phyloP scores from a whole-genome alignment of 148 eudicot genomes.

The Dysphania ambrosioides region DNA sequence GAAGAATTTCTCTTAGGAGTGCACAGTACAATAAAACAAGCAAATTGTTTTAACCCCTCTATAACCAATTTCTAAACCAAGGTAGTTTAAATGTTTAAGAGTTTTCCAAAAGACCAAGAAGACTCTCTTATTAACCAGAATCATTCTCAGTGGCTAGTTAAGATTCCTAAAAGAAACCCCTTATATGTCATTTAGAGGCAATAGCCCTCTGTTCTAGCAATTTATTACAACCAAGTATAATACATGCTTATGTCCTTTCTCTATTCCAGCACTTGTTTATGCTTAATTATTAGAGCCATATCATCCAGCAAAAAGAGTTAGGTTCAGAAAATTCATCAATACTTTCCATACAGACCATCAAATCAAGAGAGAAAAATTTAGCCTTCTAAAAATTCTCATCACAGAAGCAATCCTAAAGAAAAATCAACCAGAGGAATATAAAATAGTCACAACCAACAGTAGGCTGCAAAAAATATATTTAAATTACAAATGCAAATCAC shows the following conservation, averaged over 20 bases:
- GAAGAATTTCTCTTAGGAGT: neutral
- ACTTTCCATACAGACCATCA: neutral
- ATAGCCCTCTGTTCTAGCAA: neutral
- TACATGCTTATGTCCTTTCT: no score
- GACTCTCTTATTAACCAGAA: neutral
- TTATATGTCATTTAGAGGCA: neutral
- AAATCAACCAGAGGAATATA: neutral
- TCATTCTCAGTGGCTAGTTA: neutral
- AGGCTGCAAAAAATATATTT: neutral
- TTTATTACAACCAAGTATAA: no score
- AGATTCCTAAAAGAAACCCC: neutral
- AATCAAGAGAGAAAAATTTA: neutral
- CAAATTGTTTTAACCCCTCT: neutral
- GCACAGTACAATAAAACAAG: neutral
- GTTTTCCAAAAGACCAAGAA: neutral
- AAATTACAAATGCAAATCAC: slow-evolving; percentile 32
- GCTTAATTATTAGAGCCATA: neutral
- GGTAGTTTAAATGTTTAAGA: neutral
- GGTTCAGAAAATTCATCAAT: neutral
- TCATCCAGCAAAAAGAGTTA: neutral
- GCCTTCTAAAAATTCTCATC: neutral
- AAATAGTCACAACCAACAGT: neutral
- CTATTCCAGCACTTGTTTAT: no score
- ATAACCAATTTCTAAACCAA: neutral
- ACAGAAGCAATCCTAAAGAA: neutral